Evolutionary conservation across 2,329 filamentous ascomycete genomes (phyloP).

Genomic region (Fusarium sp.): DNA sequence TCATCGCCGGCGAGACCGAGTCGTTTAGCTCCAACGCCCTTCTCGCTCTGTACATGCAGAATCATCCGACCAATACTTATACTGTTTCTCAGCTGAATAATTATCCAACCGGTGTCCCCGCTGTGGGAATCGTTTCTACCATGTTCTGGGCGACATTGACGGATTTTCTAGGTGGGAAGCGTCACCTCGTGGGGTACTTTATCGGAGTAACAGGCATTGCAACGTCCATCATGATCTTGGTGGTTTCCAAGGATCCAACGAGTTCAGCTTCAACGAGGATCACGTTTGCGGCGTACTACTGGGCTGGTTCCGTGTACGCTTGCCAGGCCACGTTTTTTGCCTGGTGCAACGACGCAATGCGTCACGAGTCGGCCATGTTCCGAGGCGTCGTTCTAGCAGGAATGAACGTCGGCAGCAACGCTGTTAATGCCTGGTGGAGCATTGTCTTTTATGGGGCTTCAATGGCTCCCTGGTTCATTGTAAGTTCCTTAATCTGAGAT

Average conservation of each 20-base stretch:
- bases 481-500: constrained; percentile 47
- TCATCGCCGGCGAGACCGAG: constrained; percentile 77
- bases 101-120: constrained; percentile 67
- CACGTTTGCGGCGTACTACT: constrained; percentile 75
- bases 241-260: constrained; percentile 55
- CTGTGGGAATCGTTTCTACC: constrained; percentile 68
- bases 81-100: constrained; percentile 63
- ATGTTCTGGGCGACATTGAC: constrained; percentile 77
- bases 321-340: constrained; percentile 81
- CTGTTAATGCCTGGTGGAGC: constrained; percentile 79
- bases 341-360: constrained; percentile 78
- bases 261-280: constrained; percentile 57
- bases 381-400: constrained; percentile 75
- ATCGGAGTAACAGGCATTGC: constrained; percentile 72
- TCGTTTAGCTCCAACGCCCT: constrained; percentile 75
- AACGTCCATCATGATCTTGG: constrained; percentile 71
- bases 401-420: constrained; percentile 77
- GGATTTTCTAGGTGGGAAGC: constrained; percentile 70
- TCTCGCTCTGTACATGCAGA: constrained; percentile 61
- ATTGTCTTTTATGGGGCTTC: constrained; percentile 76
- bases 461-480: constrained; percentile 73
- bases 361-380: constrained; percentile 70
- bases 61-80: constrained; percentile 56
- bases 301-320: constrained; percentile 76
- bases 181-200: constrained; percentile 74